phyloP scores from a whole-genome alignment of 805 yeast species.

The Myxozyma neglecta region DNA sequence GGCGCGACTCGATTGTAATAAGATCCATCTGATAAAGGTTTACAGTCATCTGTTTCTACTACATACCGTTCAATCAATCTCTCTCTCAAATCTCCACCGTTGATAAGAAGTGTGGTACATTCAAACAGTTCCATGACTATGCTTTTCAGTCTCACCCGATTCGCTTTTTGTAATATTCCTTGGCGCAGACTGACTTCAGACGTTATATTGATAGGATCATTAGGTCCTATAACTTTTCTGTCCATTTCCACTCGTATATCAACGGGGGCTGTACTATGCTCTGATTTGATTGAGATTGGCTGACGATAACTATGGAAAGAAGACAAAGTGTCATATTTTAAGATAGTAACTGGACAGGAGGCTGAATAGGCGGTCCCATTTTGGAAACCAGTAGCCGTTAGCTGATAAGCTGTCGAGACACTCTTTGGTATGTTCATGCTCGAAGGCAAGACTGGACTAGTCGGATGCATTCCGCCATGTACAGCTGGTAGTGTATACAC shows the following conservation, averaged over 20 bases:
- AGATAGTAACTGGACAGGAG: slow-evolving; percentile 40
- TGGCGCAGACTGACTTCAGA: slow-evolving; percentile 41
- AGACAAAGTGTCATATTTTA: slow-evolving; percentile 44
- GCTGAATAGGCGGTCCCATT: neutral
- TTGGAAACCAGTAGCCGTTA: slow-evolving; percentile 38
- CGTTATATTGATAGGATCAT: slow-evolving; percentile 39
- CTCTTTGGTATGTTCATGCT: slow-evolving; percentile 34
- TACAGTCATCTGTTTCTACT: no score
- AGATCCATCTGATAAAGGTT: slow-evolving; percentile 38
- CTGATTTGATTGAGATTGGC: slow-evolving; percentile 34
- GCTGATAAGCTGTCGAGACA: slow-evolving; percentile 37
- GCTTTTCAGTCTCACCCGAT: slow-evolving; percentile 42
- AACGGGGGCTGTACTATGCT: slow-evolving; percentile 42
- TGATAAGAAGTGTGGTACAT: no score
- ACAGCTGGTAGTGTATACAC: slow-evolving; percentile 36
- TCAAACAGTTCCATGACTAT: slow-evolving; percentile 35
- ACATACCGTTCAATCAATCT: no score
- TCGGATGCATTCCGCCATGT: slow-evolving; percentile 25
- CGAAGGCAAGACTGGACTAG: slow-evolving; percentile 40
- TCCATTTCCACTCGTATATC: slow-evolving; percentile 40
- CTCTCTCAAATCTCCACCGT: no score
- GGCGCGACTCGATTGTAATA: slow-evolving; percentile 34
- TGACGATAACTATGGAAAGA: slow-evolving; percentile 42
- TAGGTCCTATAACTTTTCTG: slow-evolving; percentile 44
- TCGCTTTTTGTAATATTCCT: slow-evolving; percentile 41